Evolutionary conservation across 345 rosid species (phyloP).

Genomic region (Dipteronia sinensis): DNA sequence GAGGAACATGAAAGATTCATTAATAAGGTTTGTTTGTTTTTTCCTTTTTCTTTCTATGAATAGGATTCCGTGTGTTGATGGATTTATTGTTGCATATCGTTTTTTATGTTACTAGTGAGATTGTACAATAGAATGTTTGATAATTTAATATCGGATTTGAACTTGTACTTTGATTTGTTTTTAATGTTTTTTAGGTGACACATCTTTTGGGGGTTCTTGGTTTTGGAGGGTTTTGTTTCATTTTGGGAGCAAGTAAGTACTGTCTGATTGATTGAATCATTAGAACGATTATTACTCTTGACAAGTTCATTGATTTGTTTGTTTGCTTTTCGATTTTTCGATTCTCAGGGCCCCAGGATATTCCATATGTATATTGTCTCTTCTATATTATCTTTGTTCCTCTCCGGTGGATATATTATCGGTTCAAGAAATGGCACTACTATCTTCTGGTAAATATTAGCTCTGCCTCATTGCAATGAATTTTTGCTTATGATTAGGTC

Average conservation of each 20-base stretch:
- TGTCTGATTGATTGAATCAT: slow-evolving; percentile 20
- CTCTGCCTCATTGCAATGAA: slow-evolving; percentile 7
- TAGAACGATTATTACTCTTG: background rate
- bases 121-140: background rate
- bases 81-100: background rate
- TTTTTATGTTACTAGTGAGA: background rate
- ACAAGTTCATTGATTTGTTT: slow-evolving; percentile 18
- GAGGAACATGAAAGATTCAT: slow-evolving; percentile 89
- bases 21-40: slow-evolving; percentile 54
- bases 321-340: background rate
- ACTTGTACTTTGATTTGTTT: slow-evolving; percentile 16
- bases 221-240: slow-evolving; percentile 90
- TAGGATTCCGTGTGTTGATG: background rate
- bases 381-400: slow-evolving; percentile 87
- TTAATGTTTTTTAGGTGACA: slow-evolving; percentile 59
- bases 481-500: background rate
- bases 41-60: background rate
- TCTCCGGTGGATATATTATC: slow-evolving; percentile 94
- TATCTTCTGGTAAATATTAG: slow-evolving; percentile 79
- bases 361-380: slow-evolving; percentile 80
- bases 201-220: slow-evolving; percentile 91
- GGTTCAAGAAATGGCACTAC: slow-evolving; percentile 97
- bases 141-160: background rate
- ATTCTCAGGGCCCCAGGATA: slow-evolving; percentile 81
- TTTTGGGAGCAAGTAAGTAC: slow-evolving; percentile 89